Percentiles rank a stretch among this genome's conserved stretches.
phyloP scores from a whole-genome alignment of 805 yeast species.

The Alloascoidea hylecoeti region DNA sequence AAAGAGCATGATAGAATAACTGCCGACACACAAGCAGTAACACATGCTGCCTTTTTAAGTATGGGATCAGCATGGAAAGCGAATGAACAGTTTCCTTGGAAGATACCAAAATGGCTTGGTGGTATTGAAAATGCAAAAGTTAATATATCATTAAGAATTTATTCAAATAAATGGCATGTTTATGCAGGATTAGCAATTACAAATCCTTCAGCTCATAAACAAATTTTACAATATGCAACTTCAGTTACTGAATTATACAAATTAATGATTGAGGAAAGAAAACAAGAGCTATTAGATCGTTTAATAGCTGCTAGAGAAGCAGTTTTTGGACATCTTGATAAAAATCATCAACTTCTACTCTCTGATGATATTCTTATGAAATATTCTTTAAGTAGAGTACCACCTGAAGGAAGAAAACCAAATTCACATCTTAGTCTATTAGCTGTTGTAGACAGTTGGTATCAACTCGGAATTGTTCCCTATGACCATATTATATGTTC shows the following conservation, averaged over 20 bases:
- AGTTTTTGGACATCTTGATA: conserved; percentile 58
- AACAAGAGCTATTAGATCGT: conserved; percentile 42
- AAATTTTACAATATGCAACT: conserved; percentile 77
- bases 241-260: conserved; percentile 76
- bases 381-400: conserved; percentile 61
- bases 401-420: conserved; percentile 40
- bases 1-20: conserved; percentile 87
- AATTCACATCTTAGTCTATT: conserved; percentile 83
- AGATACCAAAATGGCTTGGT: conserved; percentile 69
- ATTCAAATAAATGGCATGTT: conserved; percentile 93
- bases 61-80: conserved; percentile 97
- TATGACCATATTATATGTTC: conserved; percentile 96
- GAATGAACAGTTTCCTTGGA: conserved; percentile 81
- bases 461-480: conserved; percentile 70
- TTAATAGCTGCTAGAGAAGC: conserved; percentile 51
- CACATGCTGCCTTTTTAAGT: conserved; percentile 92
- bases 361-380: conserved; percentile 74
- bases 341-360: conserved; percentile 42
- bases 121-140: conserved; percentile 94
- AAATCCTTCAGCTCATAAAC: conserved; percentile 87
- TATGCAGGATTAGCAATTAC: conserved; percentile 96
- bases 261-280: conserved; percentile 61
- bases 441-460: conserved; percentile 94
- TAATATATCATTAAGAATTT: conserved; percentile 83
- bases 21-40: conserved; percentile 97